These are phyloP conservation scores for Solanum piurae DNA, from an alignment of 257 asterid species.

Conservation along the genomic window DNA sequence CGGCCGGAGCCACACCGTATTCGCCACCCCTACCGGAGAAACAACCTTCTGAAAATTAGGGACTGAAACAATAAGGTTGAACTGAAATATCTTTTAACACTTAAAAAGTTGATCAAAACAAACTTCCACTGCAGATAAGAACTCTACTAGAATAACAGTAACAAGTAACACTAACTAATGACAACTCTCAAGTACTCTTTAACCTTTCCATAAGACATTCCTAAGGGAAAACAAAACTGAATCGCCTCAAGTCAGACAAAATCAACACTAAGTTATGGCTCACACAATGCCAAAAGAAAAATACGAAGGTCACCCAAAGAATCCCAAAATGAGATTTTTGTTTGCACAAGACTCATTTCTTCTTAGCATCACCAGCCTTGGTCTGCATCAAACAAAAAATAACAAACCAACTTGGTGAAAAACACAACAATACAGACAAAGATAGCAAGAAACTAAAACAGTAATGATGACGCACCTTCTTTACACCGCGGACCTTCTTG, in stretches of 20 bases:
- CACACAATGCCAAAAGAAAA: not conserved
- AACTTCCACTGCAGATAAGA: not conserved
- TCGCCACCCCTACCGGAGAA: not conserved
- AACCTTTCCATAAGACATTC: not conserved
- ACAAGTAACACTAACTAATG: not conserved
- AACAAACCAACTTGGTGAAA: not conserved
- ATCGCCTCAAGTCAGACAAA: not conserved
- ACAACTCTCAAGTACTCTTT: not conserved
- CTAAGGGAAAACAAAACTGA: not conserved
- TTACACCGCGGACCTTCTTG: conserved; percentile 5
- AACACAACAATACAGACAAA: not conserved
- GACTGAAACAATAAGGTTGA: not conserved
- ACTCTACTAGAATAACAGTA: not conserved
- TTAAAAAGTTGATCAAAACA: not conserved
- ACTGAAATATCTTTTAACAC: not conserved
- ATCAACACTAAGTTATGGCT: not conserved
- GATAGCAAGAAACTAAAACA: not conserved
- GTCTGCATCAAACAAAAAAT: not conserved
- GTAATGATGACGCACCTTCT: not conserved
- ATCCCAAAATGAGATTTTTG: not conserved
- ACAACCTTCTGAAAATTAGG: not conserved
- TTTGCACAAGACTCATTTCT: not conserved
- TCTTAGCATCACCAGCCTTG: conserved; percentile 15
- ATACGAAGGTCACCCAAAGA: not conserved
- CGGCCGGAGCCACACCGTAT: not conserved